Evolutionary conservation across 2,329 filamentous ascomycete species (phyloP), one percentile per base, ranked within the genome.

Genomic region (Aspergillus versicolor): DNA sequence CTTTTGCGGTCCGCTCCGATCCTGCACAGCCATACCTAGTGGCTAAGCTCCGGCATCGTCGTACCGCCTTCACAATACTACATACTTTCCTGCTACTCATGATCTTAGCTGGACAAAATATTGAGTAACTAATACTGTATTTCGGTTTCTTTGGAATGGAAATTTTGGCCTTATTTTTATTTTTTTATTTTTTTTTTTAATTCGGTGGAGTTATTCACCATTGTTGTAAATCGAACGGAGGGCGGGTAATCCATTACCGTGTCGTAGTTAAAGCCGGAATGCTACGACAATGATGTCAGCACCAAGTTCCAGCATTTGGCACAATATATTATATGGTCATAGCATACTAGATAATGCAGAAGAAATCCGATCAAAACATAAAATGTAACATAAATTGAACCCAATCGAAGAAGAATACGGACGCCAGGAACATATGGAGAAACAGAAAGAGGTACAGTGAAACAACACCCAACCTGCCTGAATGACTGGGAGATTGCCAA

Each of bases 1-100:
- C 65, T 70, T 71, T 73, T 71, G 70, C 70, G 70, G 71, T 72
- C 69, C 65, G 70, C 67, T 69, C 72, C 73, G 72, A 75, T 68
- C 61, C 63, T 67, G 68, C 61, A 65, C 63, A 61, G 63, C 64
- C 64, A 54, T 50, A 56, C 7, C 57, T 21, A 54, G 70, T 70
- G 69, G 66, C 49, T 63, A 45, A 61, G 58, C 59, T 59, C 53
- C 46, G 57, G 43, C 51, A 40, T 27, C 32, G 12, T 56, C 49
- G 54, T 57, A 30, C 27, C 27, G 27, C 27, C 27, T 30, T 30
- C 27, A 30, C 27, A 30, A 30, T 30, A 30, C 27, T 30, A 30
- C 27, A 9, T 30, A 11, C 27, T 11, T 30, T 30, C 27, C 27
- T 11, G 9, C 8, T 30, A 30, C 27, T 11, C 27, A 30, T 30